Evolutionary conservation across 371 early-diverging fungal genomes (phyloP).

Genomic region (Lichtheimia hyalospora): DNA sequence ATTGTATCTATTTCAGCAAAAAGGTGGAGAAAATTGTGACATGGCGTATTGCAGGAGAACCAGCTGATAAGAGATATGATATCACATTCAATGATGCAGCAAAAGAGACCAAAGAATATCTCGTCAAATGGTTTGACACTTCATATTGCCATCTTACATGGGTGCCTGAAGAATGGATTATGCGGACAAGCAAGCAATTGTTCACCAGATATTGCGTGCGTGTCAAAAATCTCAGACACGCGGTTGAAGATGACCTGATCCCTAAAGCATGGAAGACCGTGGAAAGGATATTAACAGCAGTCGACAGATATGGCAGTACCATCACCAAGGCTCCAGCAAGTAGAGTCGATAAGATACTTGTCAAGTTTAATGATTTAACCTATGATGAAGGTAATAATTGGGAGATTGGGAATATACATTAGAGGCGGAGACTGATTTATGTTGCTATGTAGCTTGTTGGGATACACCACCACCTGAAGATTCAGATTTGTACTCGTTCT

Average conservation of each 20-base stretch:
- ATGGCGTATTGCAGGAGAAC: slow-evolving; percentile 6
- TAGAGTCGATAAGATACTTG: slow-evolving; percentile 32
- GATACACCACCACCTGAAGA: slow-evolving; percentile 30
- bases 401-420: too few relatives aligned
- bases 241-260: slow-evolving; percentile 23
- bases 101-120: slow-evolving; percentile 9
- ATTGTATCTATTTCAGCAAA: slow-evolving; percentile 30
- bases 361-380: slow-evolving; percentile 43
- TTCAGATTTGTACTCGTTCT: slow-evolving; percentile 37
- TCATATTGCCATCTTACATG: slow-evolving; percentile 59
- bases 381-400: slow-evolving; percentile 48
- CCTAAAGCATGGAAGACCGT: slow-evolving; percentile 40
- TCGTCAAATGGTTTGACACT: slow-evolving; percentile 56
- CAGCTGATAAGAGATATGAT: neutral
- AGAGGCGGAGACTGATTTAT: too few relatives aligned
- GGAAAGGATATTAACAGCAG: slow-evolving; percentile 48
- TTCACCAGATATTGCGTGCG: slow-evolving; percentile 23
- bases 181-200: slow-evolving; percentile 16
- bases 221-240: slow-evolving; percentile 18
- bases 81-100: neutral
- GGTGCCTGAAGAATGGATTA: slow-evolving; percentile 55
- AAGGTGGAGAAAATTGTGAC: slow-evolving; percentile 7
- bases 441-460: slow-evolving; percentile 25
- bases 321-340: neutral
- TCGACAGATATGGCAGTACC: slow-evolving; percentile 29